phyloP scores from a whole-genome alignment of 495 filamentous ascomycete species.

The Talaromyces nanjingensis region DNA sequence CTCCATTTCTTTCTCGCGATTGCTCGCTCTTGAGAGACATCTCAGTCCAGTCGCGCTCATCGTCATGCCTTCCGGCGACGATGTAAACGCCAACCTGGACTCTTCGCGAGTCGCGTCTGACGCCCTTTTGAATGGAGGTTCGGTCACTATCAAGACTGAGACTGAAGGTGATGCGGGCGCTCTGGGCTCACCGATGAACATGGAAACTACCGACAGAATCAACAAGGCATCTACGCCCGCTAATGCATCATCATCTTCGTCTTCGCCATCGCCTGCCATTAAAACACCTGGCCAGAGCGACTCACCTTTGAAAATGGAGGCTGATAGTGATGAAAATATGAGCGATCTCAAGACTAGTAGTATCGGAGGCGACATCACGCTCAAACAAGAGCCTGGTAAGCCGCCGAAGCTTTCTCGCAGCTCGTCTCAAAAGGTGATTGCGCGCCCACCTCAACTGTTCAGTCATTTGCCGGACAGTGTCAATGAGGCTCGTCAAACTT shows the following conservation, averaged over 20 bases:
- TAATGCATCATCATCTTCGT: background rate
- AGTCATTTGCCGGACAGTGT: slow-evolving; percentile 66
- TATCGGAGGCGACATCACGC: slow-evolving; percentile 50
- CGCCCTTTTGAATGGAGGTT: slow-evolving; percentile 12
- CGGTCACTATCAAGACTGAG: slow-evolving; percentile 15
- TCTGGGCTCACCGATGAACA: background rate
- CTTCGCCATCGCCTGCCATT: slow-evolving; percentile 17
- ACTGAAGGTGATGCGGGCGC: slow-evolving; percentile 16
- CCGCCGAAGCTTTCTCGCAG: slow-evolving; percentile 69
- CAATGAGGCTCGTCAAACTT: slow-evolving; percentile 64
- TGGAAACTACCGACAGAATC: background rate
- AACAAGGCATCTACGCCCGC: background rate
- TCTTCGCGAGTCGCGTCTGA: slow-evolving; percentile 16
- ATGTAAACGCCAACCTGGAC: slow-evolving; percentile 36
- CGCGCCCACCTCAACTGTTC: slow-evolving; percentile 58
- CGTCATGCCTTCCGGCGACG: slow-evolving; percentile 42
- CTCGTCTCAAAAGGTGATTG: slow-evolving; percentile 59
- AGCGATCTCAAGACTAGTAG: slow-evolving; percentile 21
- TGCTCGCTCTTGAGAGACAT: background rate
- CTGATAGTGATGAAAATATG: slow-evolving; percentile 5
- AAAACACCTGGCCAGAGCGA: slow-evolving; percentile 28
- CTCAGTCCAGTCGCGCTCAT: slow-evolving; percentile 24
- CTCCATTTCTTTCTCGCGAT: slow-evolving; percentile 8
- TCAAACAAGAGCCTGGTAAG: slow-evolving; percentile 62
- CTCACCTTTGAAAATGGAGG: slow-evolving; percentile 30